Conservation (phyloP, 192 early-diverging fungal genomes). For the Allomyces macrogynus region DNA sequence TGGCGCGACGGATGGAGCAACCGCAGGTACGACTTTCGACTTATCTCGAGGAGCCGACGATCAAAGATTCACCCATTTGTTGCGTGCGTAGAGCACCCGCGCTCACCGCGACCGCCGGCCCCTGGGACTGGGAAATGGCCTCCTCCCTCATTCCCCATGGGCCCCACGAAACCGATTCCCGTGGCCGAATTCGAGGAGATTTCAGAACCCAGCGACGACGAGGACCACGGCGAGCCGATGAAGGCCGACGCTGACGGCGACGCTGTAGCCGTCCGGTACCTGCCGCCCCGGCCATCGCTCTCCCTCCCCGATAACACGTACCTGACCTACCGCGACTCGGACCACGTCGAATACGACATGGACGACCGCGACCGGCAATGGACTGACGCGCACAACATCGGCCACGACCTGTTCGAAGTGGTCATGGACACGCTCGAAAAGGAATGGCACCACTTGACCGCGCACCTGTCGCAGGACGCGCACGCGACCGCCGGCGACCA, state of each 20-base stretch:
- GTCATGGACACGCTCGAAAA: constrained; percentile 86
- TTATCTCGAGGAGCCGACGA: too few relatives aligned
- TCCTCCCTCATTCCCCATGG: too few relatives aligned
- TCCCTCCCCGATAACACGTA: background rate
- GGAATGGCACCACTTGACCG: constrained; percentile 73
- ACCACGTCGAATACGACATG: constrained; percentile 84
- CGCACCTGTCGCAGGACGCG: background rate
- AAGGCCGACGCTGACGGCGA: too few relatives aligned
- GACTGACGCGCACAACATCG: constrained; percentile 42
- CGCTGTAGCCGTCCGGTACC: too few relatives aligned
- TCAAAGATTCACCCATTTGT: background rate
- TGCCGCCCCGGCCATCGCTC: background rate
- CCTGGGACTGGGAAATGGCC: too few relatives aligned
- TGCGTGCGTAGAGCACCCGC: background rate
- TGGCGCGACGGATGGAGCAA: too few relatives aligned
- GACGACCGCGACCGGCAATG: constrained; percentile 71
- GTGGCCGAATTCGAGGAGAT: background rate
- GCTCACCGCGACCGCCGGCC: background rate
- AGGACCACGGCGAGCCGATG: too few relatives aligned
- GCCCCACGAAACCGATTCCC: background rate
- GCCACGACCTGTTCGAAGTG: constrained; percentile 50
- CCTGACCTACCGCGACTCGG: background rate
- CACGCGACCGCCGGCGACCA: background rate
- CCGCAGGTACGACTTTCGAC: too few relatives aligned
- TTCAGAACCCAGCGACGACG: background rate